phyloP scores from a whole-genome alignment of 768 basidiomycete genomes.

The Suillus placidus region DNA sequence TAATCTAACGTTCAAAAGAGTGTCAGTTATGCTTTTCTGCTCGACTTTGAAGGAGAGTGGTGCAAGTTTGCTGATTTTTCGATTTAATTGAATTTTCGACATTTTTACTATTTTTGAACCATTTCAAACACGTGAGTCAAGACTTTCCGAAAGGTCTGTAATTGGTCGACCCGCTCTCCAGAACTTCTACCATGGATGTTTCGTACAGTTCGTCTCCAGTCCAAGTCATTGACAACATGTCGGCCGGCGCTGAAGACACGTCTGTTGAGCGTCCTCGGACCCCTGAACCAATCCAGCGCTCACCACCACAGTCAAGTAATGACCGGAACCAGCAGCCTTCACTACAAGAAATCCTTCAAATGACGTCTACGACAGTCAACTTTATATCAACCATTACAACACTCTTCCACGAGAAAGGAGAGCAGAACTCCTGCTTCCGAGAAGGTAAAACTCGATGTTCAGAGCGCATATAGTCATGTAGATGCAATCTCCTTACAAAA shows the following conservation, averaged over 20 bases:
- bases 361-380: conserved; percentile 1
- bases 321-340: neutral
- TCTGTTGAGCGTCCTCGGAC: neutral
- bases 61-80: too few species aligned
- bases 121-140: too few species aligned
- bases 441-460: conserved; percentile 5
- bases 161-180: neutral
- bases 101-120: too few species aligned
- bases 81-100: too few species aligned
- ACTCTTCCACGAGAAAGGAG: conserved; percentile 2
- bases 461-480: conserved; percentile 5
- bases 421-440: neutral
- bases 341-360: conserved; percentile 8
- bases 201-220: neutral
- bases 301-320: neutral
- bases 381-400: conserved; percentile 6
- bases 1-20: too few species aligned
- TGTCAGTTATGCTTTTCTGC: too few species aligned
- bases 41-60: too few species aligned
- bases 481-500: neutral
- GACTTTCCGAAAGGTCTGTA: too few species aligned
- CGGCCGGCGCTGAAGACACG: neutral
- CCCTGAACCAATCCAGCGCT: neutral
- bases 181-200: neutral
- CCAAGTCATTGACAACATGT: neutral